Percentiles rank a stretch among this genome's conserved stretches.
Evolutionary conservation across 257 asterid species (phyloP).

Genomic region (Vinca minor): DNA sequence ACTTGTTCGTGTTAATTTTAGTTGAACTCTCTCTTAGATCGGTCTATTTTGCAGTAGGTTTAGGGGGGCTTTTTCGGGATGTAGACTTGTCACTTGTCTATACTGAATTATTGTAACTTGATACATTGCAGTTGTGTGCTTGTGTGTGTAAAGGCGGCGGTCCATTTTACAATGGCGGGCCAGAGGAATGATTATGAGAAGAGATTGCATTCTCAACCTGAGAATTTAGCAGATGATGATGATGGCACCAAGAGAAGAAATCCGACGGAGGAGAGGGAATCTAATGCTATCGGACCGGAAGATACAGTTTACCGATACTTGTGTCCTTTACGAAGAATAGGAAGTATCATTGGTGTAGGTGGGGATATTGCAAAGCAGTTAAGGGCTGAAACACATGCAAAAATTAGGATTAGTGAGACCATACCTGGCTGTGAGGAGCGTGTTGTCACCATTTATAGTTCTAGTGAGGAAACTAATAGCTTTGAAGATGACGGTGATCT

Average conservation of each 20-base stretch:
- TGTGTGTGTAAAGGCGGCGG: neutral
- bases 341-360: constrained; percentile 82
- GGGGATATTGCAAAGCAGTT: constrained; percentile 81
- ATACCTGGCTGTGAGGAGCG: constrained; percentile 93
- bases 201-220: constrained; percentile 38
- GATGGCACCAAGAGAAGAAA: constrained; percentile 46
- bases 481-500: constrained; percentile 39
- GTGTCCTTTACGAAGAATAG: constrained; percentile 72
- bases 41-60: neutral
- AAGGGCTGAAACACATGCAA: constrained; percentile 72
- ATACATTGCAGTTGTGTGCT: neutral
- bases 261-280: constrained; percentile 56
- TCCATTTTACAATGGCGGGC: constrained; percentile 40
- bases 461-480: constrained; percentile 63
- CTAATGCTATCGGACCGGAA: constrained; percentile 51
- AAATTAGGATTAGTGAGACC: constrained; percentile 73
- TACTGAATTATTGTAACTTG: neutral
- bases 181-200: constrained; percentile 60
- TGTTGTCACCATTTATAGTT: constrained; percentile 68
- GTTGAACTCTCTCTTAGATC: neutral
- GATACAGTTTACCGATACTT: constrained; percentile 71
- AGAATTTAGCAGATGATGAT: constrained; percentile 44
- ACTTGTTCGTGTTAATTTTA: neutral
- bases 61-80: neutral
- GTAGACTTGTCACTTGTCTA: neutral